Evolutionary conservation across 805 yeast species (phyloP).

Genomic region (Candida argentea): DNA sequence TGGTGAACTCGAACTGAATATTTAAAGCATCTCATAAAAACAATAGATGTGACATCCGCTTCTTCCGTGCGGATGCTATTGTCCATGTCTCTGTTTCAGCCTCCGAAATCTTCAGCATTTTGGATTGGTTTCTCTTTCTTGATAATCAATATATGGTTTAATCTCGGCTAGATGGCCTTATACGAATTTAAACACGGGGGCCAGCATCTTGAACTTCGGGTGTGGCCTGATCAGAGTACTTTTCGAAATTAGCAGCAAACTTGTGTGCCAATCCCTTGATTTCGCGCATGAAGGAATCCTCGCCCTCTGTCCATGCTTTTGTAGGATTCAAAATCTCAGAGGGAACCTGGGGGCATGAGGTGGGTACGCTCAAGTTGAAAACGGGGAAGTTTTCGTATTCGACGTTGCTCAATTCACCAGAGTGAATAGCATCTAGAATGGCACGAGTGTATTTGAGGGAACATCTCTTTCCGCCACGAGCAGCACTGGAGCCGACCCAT

Average conservation of each 20-base stretch:
- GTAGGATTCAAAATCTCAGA: conserved; percentile 78
- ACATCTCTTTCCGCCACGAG: conserved; percentile 94
- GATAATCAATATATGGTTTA: conserved; percentile 1
- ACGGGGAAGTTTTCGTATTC: conserved; percentile 79
- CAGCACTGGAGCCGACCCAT: conserved; percentile 93
- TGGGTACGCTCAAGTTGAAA: conserved; percentile 85
- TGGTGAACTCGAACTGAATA: too few species aligned
- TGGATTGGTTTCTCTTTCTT: too few species aligned
- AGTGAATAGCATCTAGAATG: conserved; percentile 86
- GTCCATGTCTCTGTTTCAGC: too few species aligned
- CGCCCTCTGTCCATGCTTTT: conserved; percentile 56
- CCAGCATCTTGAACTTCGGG: conserved; percentile 89
- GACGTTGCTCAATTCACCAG: conserved; percentile 73
- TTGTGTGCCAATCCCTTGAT: conserved; percentile 56
- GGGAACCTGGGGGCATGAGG: conserved; percentile 73
- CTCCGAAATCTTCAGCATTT: too few species aligned
- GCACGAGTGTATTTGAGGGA: conserved; percentile 97
- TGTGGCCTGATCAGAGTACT: conserved; percentile 75
- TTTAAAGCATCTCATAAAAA: too few species aligned
- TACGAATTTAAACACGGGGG: conserved; percentile 37
- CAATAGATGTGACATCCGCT: too few species aligned
- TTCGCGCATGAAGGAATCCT: conserved; percentile 26
- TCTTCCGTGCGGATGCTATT: too few species aligned
- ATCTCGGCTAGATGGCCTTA: background rate
- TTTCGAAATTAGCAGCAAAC: conserved; percentile 81